Conservation (phyloP, 331 rosid genomes). For the Acacia pycnantha region DNA sequence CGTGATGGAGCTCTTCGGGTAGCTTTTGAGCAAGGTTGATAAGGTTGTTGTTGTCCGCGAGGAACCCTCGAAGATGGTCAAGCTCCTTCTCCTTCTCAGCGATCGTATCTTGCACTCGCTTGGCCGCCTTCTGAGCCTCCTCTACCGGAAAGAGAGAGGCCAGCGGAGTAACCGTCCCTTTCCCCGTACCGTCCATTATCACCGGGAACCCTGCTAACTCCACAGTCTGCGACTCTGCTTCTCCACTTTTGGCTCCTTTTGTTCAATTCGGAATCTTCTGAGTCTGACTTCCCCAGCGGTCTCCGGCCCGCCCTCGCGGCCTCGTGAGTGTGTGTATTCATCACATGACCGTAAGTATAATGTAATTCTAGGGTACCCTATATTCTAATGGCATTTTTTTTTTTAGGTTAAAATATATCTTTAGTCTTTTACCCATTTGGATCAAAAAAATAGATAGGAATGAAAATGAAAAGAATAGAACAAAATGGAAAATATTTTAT, state of each 20-base stretch:
- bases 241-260: not conserved
- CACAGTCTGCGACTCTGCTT: not conserved
- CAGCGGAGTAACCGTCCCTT: slow-evolving; percentile 65
- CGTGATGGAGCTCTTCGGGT: slow-evolving; percentile 79
- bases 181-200: slow-evolving; percentile 34
- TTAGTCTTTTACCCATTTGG: no score
- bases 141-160: slow-evolving; percentile 56
- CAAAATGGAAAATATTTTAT: no score
- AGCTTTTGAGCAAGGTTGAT: slow-evolving; percentile 72
- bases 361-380: no score
- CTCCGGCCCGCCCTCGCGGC: no score
- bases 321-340: no score
- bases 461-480: no score
- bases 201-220: not conserved
- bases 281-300: not conserved
- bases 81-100: slow-evolving; percentile 49
- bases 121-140: slow-evolving; percentile 66
- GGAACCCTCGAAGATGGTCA: slow-evolving; percentile 50
- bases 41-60: slow-evolving; percentile 62
- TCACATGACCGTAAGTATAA: no score
- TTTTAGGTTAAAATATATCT: no score
- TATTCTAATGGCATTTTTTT: no score
- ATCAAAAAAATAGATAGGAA: no score
- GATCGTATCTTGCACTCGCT: slow-evolving; percentile 55
- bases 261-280: not conserved